Base-by-base conservation (phyloP, 257 asterid species). In the Solanum acaule region DNA sequence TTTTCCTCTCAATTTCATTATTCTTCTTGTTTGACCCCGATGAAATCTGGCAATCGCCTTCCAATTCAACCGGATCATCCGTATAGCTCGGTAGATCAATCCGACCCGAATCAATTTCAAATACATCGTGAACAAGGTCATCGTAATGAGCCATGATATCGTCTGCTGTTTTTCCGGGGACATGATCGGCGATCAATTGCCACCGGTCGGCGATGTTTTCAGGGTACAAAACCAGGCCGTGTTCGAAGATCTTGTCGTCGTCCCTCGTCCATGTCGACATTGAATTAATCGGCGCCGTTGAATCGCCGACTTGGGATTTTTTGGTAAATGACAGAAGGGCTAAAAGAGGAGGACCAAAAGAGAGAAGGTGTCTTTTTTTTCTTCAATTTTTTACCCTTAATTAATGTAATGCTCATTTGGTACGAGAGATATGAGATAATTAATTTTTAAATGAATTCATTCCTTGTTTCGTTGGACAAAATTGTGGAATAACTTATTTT, bases 81-180 rank as follows among this genome's bases (percentile, higher is more conserved):
- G 82, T 67, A 77, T 95, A 95, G n/a, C 89, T 84, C 56, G 97
- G 98, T 87, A 91, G 91, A 91, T 91, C 93, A 70, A 95, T 91
- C 40, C 94, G 92, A 61, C 98, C 98, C 5, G 96, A 91, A 68
- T 95, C 97, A 83, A 95, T 95, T 90, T 92, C 95, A 6, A 63
- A 72, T 3, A 95, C 73, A 70, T 95, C 98, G 73, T 93, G 89
- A 44, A 93, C 78, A 25, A 95, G 83, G 68, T 92, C 93, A 15
- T 94, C 94, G 88, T 94, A 95, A 78, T 94, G 98, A 6, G 87
- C 90, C 71, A 61, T 87, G 16, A 95, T 92, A 44, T 94, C 97
- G 1, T 90, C 91, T 4, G 90, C 89, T 33, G 94, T 90, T 85
- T 93, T 95, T 1, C 92, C 92, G 0, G 95, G 95, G 6, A 95